Evolutionary conservation across 1,139 yeast species (phyloP), one percentile per base, ranked within the genome.

Genomic region (Suhomyces maxii): DNA sequence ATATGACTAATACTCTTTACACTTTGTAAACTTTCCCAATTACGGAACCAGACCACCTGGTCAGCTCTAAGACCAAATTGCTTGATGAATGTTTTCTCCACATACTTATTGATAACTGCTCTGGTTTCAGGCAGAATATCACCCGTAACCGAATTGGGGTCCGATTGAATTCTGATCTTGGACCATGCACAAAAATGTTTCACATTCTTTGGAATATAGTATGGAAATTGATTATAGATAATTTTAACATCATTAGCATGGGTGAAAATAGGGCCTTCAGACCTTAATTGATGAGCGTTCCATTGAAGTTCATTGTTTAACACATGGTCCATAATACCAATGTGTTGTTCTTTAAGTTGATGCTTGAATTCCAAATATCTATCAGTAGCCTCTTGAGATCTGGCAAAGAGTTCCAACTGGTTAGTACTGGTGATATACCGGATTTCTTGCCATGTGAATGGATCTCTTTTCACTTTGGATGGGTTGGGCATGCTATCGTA

Each of bases 21-120:
- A 55, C 86, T 80, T 57, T 83, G 88, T 37, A 83, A 63, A 7
- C 77, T 69, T 7, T 80, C 76, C 81, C 84, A 83, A 57, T 83
- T 83, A 53, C 82, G 75, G 62, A 83, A 83, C 88, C 88, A 83
- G 3, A 73, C 56, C 10, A 83, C 56, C 44, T 77, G 62, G 7
- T 69, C 68, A 46, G 64, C 50, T 1, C 59, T 53, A 14, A 80
- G 55, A 0, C 72, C 73, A 34, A 75, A 58, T 37, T 61, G 60
- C 33, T 71, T 64, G 33, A 74, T 68, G 57, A 82, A 81, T 0
- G 82, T 79, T 51, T 69, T 67, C 10, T 60, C 51, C 26, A 80
- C 63, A 50, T 77, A 80, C 39, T 48, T 53, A 40, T 71, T 72
- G 8, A 80, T 72, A 3, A 67, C 51, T 1, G 50, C 52, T 48